phyloP scores from a whole-genome alignment of 495 filamentous ascomycete genomes.

The Sordaria brevicollis region DNA sequence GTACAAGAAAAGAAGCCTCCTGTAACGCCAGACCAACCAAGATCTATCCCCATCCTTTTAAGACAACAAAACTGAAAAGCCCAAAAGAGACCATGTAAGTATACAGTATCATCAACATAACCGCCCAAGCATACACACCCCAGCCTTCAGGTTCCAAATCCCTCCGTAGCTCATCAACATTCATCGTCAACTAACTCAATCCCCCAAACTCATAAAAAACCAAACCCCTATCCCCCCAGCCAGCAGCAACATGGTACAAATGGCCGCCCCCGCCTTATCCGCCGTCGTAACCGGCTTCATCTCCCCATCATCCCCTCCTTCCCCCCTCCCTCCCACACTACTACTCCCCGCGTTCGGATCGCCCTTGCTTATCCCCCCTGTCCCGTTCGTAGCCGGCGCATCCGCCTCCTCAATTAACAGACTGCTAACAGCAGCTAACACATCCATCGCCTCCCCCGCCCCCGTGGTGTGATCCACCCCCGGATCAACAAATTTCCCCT shows the following conservation, averaged over 20 bases:
- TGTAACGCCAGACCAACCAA: no score
- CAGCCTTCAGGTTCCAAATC: no score
- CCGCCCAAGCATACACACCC: no score
- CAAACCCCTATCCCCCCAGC: constrained; percentile 10
- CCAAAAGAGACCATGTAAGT: no score
- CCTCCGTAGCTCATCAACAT: not conserved
- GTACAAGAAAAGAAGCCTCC: no score
- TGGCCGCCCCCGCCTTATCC: constrained; percentile 18
- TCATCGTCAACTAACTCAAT: constrained; percentile 8
- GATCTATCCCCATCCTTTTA: no score
- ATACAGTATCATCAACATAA: no score
- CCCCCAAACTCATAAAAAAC: constrained; percentile 21
- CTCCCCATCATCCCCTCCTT: not conserved
- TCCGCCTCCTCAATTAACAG: constrained; percentile 27
- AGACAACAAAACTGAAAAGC: no score
- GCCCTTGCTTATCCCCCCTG: constrained; percentile 17
- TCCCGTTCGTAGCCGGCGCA: constrained; percentile 14
- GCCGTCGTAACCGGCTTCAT: constrained; percentile 12
- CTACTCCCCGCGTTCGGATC: constrained; percentile 12
- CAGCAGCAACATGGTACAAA: constrained; percentile 18
- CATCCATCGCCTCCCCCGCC: constrained; percentile 59
- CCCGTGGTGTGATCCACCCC: constrained; percentile 53
- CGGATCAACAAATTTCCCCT: constrained; percentile 50
- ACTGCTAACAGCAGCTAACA: constrained; percentile 51
- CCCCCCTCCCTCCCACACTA: constrained; percentile 5